Evolutionary conservation across 1,139 yeast genomes (phyloP), one percentile per base, ranked within the genome.

Genomic region (Kodamaea derodonti): DNA sequence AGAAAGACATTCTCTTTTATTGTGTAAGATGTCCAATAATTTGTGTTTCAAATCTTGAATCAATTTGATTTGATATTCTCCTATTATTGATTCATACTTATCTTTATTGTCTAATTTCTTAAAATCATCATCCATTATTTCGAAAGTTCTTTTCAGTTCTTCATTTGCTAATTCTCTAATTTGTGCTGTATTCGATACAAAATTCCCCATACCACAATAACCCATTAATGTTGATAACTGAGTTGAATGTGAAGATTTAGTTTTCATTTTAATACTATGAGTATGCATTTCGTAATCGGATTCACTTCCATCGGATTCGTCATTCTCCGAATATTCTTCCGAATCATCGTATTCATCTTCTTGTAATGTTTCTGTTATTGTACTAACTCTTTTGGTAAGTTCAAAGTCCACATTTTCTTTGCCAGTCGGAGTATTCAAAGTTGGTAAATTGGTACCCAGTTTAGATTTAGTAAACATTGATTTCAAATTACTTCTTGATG

Each of bases 61-160:
- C 34, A 79, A 48, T 27, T 62, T 57, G 26, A 78, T 58, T 46
- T 80, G 85, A 10, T 62, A 58, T 14, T 74, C 75, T 23, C 78
- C 77, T 27, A 81, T 78, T 3, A 80, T 80, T 3, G 85, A 80
- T 30, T 58, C 68, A 18, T 42, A 27, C 20, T 43, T 46, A 29
- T 48, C 49, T 17, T 52, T 46, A 14, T 55, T 41, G 16, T 59
- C 46, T 13, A 64, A 43, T 23, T 52, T 51, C 34, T 55, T 58
- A 35, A 46, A 37, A 12, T 42, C 40, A 5, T 37, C 39, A 27
- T 51, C 56, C 17, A 65, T 41, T n/a, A 65, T 42, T 5, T 66
- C 58, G 35, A 45, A 63, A 0, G 70, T 63, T 12, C 54, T 39
- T 32, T 48, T 45, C 61, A 57, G 60, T 39, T 62, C 70, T 33